phyloP scores from a whole-genome alignment of 2,329 filamentous ascomycete genomes.

The Trichoderma hamatum region DNA sequence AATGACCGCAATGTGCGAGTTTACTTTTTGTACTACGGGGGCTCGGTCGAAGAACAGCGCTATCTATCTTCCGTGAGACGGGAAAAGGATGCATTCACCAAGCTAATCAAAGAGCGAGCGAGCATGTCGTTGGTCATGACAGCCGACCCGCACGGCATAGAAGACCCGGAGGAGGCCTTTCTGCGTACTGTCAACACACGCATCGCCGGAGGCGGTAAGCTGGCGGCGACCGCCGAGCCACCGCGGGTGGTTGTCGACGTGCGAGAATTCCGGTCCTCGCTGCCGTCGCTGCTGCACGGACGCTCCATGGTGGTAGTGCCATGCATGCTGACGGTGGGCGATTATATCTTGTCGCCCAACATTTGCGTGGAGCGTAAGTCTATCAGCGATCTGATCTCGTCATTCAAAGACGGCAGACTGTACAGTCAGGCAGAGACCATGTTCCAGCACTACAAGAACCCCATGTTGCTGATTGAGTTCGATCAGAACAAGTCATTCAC shows the following conservation, averaged over 20 bases:
- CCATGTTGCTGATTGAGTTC: slow-evolving; percentile 96
- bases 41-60: slow-evolving; percentile 92
- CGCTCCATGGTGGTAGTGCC: slow-evolving; percentile 86
- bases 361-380: slow-evolving; percentile 97
- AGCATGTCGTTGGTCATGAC: slow-evolving; percentile 89
- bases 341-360: slow-evolving; percentile 89
- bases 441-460: slow-evolving; percentile 86
- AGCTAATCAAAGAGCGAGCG: slow-evolving; percentile 89
- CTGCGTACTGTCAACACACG: slow-evolving; percentile 94
- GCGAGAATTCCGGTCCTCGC: slow-evolving; percentile 89
- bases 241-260: slow-evolving; percentile 94
- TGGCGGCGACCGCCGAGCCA: slow-evolving; percentile 81
- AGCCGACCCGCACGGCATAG: slow-evolving; percentile 66
- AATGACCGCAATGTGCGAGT: slow-evolving; percentile 85
- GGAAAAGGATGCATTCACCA: slow-evolving; percentile 95
- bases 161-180: slow-evolving; percentile 89
- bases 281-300: slow-evolving; percentile 89
- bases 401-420: slow-evolving; percentile 86
- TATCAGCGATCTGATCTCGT: slow-evolving; percentile 85
- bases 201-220: slow-evolving; percentile 87
- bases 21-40: slow-evolving; percentile 96
- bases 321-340: slow-evolving; percentile 93
- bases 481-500: slow-evolving; percentile 97
- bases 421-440: slow-evolving; percentile 93
- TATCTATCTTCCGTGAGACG: slow-evolving; percentile 88